Conservation (phyloP, 106 monocot species). For the Dendrobium nobile region DNA sequence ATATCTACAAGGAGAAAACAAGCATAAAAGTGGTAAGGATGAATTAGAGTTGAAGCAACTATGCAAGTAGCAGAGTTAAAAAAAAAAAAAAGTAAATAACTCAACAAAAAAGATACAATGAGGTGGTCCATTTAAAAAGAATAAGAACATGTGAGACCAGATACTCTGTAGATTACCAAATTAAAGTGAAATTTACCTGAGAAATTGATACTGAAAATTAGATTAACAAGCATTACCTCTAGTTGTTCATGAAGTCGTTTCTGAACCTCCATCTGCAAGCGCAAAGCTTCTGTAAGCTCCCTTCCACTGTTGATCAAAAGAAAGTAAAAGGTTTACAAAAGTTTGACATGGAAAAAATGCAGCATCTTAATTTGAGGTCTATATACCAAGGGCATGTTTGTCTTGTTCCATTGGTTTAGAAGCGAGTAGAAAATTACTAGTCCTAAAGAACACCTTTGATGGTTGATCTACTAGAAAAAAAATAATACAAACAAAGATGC, state of each 20-base stretch:
- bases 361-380: not conserved
- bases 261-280: constrained; percentile 71
- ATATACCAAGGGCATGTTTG: too few species aligned
- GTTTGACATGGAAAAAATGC: not conserved
- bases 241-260: constrained; percentile 77
- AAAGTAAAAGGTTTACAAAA: not conserved
- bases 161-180: not conserved
- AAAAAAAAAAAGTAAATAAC: not conserved
- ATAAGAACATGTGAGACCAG: not conserved
- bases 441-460: not conserved
- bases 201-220: not conserved
- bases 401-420: not conserved
- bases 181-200: not conserved
- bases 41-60: not conserved
- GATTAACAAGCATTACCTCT: constrained; percentile 27
- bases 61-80: not conserved
- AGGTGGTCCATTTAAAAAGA: not conserved
- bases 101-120: not conserved
- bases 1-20: not conserved
- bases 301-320: constrained; percentile 24
- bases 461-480: not conserved
- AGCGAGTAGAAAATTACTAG: not conserved
- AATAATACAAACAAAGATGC: not conserved
- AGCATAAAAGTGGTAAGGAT: not conserved
- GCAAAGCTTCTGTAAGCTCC: constrained; percentile 58